A percentile compares a stretch with the other conserved stretches of the same genome.
phyloP scores from a whole-genome alignment of 805 yeast species.

The Schizosaccharomyces japonicus region DNA sequence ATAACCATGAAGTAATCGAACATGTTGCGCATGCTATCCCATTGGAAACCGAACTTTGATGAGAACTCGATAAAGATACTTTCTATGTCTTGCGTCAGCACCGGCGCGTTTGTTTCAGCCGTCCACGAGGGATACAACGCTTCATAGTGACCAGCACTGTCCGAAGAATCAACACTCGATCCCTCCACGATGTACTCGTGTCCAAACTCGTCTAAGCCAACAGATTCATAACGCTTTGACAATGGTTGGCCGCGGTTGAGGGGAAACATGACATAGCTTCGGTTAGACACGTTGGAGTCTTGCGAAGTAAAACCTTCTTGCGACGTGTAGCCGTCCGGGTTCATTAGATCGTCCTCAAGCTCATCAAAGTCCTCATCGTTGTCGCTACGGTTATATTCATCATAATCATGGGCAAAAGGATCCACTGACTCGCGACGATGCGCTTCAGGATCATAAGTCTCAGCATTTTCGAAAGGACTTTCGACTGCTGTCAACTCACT shows the following conservation, averaged over 20 bases:
- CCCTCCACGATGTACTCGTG: slow-evolving; percentile 1
- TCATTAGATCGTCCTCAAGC: too few relatives aligned
- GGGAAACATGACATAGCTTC: not conserved
- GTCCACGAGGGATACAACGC: slow-evolving; percentile 99
- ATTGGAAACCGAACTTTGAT: slow-evolving; percentile 62
- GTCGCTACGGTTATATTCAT: too few relatives aligned
- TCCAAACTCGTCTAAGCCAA: not conserved
- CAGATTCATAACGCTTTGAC: not conserved
- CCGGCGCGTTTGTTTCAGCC: slow-evolving; percentile 68
- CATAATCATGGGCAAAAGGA: too few relatives aligned
- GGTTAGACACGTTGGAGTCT: not conserved
- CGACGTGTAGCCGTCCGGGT: too few relatives aligned
- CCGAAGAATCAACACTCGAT: not conserved
- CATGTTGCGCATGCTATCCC: slow-evolving; percentile 55
- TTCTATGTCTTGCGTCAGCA: slow-evolving; percentile 37
- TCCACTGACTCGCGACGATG: too few relatives aligned
- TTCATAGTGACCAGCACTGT: slow-evolving; percentile 13
- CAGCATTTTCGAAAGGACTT: too few relatives aligned
- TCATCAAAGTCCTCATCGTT: too few relatives aligned
- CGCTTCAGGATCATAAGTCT: too few relatives aligned
- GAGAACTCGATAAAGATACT: slow-evolving; percentile 34
- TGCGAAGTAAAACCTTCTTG: not conserved
- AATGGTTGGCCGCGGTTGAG: slow-evolving; percentile 1
- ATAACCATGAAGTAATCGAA: slow-evolving; percentile 56
- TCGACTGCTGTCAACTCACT: too few relatives aligned